Conservation (phyloP, 306 rosid species). For the Leucaena leucocephala region DNA sequence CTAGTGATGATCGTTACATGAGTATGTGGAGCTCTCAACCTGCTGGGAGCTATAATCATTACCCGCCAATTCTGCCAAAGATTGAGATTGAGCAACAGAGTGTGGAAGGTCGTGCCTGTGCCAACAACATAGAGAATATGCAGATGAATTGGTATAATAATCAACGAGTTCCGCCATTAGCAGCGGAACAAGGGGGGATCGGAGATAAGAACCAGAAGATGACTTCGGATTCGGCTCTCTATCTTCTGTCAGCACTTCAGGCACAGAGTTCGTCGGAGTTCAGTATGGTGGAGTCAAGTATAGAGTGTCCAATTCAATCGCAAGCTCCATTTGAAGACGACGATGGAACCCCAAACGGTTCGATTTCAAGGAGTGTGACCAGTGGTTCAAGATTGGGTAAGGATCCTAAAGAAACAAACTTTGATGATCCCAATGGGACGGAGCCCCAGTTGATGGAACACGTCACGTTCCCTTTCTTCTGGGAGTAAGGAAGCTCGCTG, state of each 20-base stretch:
- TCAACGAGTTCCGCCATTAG: neutral
- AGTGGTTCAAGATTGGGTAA: neutral
- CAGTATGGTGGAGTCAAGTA: neutral
- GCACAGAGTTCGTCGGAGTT: neutral
- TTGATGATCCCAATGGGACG: neutral
- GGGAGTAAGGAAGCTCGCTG: neutral
- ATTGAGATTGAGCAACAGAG: neutral
- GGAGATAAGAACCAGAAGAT: neutral
- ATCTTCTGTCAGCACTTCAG: conserved; percentile 16
- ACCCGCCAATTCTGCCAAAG: neutral
- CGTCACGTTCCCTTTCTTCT: neutral
- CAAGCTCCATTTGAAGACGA: neutral
- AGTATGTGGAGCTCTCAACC: neutral
- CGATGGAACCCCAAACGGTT: neutral
- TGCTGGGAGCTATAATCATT: neutral
- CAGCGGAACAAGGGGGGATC: neutral
- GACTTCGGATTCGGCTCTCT: conserved; percentile 3
- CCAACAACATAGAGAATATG: neutral
- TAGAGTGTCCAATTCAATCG: neutral
- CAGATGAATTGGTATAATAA: neutral
- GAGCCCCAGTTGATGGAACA: neutral
- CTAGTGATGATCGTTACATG: conserved; percentile 24
- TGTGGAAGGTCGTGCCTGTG: neutral
- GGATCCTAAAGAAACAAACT: neutral
- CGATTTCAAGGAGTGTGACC: neutral